Conservation (phyloP, 768 basidiomycete species). For the Podaxis sp. region DNA sequence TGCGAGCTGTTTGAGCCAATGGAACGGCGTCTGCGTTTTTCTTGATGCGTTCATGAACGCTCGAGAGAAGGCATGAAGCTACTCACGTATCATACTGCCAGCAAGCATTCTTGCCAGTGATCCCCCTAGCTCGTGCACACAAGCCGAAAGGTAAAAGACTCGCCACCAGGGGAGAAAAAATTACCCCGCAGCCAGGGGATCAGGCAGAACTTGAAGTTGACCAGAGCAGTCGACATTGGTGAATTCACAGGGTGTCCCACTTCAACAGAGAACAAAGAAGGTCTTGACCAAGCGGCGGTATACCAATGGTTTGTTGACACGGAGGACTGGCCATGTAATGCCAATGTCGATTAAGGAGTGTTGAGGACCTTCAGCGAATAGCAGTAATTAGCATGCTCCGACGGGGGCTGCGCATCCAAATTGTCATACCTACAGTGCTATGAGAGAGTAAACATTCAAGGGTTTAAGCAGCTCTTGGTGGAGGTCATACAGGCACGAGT, state of each 20-base stretch:
- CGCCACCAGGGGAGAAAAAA: no score
- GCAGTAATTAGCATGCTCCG: not conserved
- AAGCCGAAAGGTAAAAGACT: no score
- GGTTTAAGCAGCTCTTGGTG: not conserved
- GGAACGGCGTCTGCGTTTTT: no score
- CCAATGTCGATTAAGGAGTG: not conserved
- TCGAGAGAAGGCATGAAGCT: no score
- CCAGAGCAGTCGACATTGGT: no score
- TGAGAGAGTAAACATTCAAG: not conserved
- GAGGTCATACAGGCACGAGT: not conserved
- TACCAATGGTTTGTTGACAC: not conserved
- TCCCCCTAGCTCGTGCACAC: no score
- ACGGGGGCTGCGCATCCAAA: not conserved
- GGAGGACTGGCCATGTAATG: not conserved
- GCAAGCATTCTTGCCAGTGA: no score
- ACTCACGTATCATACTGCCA: no score
- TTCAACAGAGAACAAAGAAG: not conserved
- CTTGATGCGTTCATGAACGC: no score
- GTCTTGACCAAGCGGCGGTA: not conserved
- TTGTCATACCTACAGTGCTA: not conserved
- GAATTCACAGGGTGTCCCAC: not conserved
- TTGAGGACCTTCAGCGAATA: not conserved
- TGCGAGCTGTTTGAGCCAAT: no score
- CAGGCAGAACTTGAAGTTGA: no score
- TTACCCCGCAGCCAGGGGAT: no score